Evolutionary conservation across 495 filamentous ascomycete species (phyloP).

Genomic region (Aspergillus mulundensis): DNA sequence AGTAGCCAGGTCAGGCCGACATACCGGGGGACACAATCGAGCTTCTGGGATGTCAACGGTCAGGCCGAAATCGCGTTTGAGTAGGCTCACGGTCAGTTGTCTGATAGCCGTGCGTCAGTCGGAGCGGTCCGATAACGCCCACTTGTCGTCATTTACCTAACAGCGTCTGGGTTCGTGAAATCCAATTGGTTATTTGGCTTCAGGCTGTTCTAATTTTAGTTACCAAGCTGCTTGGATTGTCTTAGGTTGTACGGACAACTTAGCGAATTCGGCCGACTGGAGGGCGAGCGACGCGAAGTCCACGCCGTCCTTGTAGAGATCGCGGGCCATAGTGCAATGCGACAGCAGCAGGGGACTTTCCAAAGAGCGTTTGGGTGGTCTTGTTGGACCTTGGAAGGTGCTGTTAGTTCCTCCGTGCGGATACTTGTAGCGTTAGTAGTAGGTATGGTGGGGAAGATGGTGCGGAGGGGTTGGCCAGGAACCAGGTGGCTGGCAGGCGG

Average conservation of each 20-base stretch:
- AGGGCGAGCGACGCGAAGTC: conserved; percentile 59
- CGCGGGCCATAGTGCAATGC: conserved; percentile 29
- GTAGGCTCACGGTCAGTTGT: conserved; percentile 75
- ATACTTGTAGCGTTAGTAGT: not conserved
- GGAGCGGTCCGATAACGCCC: not conserved
- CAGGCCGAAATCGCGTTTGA: conserved; percentile 72
- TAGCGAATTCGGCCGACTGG: conserved; percentile 55
- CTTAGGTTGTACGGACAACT: conserved; percentile 37
- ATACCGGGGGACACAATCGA: conserved; percentile 85
- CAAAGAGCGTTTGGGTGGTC: not conserved
- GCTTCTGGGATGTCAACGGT: conserved; percentile 66
- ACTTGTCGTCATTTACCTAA: conserved; percentile 48
- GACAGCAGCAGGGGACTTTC: not conserved
- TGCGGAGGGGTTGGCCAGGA: conserved; percentile 1
- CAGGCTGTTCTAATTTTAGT: conserved; percentile 37
- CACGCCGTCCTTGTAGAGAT: conserved; percentile 57
- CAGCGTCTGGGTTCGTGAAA: conserved; percentile 73
- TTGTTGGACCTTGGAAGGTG: not conserved
- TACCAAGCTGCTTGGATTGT: not conserved
- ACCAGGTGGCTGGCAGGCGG: not conserved
- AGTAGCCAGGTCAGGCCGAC: conserved; percentile 13
- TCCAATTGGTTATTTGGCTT: conserved; percentile 65
- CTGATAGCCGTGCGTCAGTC: conserved; percentile 27
- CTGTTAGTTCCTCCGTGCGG: not conserved
- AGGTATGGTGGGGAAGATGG: not conserved